A percentile compares a stretch with the other conserved stretches of the same genome.
These are phyloP conservation scores for Pythium diclinum DNA, from an alignment of 352 stramenopile species.

Conservation along the genomic window DNA sequence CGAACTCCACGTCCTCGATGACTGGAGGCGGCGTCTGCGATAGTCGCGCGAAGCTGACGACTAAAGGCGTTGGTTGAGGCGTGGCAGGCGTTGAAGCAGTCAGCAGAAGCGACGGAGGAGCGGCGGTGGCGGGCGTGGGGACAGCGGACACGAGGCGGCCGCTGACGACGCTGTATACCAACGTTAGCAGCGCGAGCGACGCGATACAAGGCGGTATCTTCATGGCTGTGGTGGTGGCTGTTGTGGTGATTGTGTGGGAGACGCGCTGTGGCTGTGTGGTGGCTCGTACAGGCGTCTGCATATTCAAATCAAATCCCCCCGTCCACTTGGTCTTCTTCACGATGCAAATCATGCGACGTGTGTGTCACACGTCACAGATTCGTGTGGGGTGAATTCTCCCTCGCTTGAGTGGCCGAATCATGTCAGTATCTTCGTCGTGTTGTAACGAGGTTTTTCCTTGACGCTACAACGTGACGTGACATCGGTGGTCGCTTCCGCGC, in stretches of 20 bases:
- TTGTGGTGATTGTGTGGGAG: neutral
- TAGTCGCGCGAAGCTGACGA: neutral
- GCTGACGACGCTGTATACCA: neutral
- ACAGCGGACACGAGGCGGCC: no score
- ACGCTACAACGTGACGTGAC: neutral
- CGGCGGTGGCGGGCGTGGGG: neutral
- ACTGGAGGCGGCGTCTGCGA: neutral
- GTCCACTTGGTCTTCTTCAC: neutral
- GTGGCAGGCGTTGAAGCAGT: neutral
- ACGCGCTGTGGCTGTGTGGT: neutral
- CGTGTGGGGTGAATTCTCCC: neutral
- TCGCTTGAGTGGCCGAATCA: conserved; percentile 6
- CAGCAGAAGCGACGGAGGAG: neutral
- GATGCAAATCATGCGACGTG: neutral
- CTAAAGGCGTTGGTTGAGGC: neutral
- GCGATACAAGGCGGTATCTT: neutral
- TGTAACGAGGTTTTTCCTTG: conserved; percentile 9
- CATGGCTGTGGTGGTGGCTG: neutral
- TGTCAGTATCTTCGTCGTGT: conserved; percentile 13
- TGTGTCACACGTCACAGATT: conserved; percentile 11
- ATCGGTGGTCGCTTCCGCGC: neutral
- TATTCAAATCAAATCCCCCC: neutral
- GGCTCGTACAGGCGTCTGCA: neutral
- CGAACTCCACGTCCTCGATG: neutral
- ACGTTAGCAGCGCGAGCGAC: neutral